Evolutionary conservation across 257 asterid species (phyloP).

Genomic region (Gardenia jasminoides): DNA sequence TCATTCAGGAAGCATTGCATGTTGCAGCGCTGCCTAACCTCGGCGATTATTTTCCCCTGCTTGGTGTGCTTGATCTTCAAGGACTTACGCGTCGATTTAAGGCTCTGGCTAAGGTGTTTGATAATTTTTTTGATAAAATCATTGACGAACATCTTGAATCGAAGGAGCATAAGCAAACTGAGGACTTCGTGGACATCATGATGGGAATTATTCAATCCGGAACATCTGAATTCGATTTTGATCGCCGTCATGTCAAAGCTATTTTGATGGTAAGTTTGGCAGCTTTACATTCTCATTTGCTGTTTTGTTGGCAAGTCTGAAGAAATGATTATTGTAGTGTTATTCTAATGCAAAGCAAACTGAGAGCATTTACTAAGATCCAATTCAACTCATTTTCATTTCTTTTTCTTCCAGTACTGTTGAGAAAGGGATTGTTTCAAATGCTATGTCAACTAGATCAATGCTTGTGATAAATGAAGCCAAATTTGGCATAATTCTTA

Average conservation of each 20-base stretch:
- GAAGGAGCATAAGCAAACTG: background rate
- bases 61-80: slow-evolving; percentile 22
- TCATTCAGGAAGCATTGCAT: slow-evolving; percentile 15
- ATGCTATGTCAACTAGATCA: too few relatives aligned
- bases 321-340: too few relatives aligned
- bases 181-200: slow-evolving; percentile 19
- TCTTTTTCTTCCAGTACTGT: too few relatives aligned
- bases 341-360: too few relatives aligned
- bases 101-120: slow-evolving; percentile 16
- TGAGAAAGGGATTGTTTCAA: background rate
- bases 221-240: slow-evolving; percentile 11
- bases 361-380: too few relatives aligned
- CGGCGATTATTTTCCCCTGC: slow-evolving; percentile 5
- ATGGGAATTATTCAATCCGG: slow-evolving; percentile 14
- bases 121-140: slow-evolving; percentile 18
- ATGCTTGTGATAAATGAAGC: background rate
- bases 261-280: background rate
- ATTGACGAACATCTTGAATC: background rate
- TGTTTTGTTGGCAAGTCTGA: too few relatives aligned
- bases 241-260: slow-evolving; percentile 3
- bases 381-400: too few relatives aligned
- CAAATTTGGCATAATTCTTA: too few relatives aligned
- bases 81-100: slow-evolving; percentile 8
- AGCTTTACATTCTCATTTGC: too few relatives aligned
- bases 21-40: slow-evolving; percentile 5